Conservation (phyloP, 2,329 filamentous ascomycete genomes). For the Cladosporium cucumerinum region DNA sequence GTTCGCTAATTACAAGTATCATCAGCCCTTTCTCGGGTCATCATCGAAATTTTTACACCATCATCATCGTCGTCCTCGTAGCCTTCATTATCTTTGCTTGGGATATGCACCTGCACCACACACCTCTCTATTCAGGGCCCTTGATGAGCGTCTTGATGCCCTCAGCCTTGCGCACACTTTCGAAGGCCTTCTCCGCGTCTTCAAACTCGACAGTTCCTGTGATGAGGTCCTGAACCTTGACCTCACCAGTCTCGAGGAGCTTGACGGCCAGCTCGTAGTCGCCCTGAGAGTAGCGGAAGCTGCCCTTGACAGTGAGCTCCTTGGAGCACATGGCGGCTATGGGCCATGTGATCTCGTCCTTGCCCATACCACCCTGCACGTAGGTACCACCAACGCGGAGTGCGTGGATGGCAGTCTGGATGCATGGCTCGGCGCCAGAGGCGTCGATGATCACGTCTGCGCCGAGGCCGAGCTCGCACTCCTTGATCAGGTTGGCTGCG, state of each 20-base stretch:
- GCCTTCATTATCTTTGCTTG: not conserved
- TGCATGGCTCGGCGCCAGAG: conserved; percentile 47
- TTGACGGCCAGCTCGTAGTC: conserved; percentile 84
- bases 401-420: conserved; percentile 48
- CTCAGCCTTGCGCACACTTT: conserved; percentile 80
- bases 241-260: conserved; percentile 67
- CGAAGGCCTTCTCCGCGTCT: conserved; percentile 81
- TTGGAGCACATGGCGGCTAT: conserved; percentile 88
- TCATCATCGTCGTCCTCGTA: not conserved
- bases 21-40: not conserved
- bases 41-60: not conserved
- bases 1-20: not conserved
- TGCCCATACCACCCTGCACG: conserved; percentile 87
- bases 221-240: conserved; percentile 75
- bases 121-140: conserved; percentile 25
- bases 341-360: conserved; percentile 80
- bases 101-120: not conserved
- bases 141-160: conserved; percentile 63
- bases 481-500: conserved; percentile 62
- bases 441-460: conserved; percentile 50
- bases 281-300: conserved; percentile 83
- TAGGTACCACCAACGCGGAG: conserved; percentile 50
- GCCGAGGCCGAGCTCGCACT: conserved; percentile 57
- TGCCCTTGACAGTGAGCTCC: conserved; percentile 81
- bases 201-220: conserved; percentile 73